phyloP scores from a whole-genome alignment of 768 basidiomycete species.

The Termitomyces sp. region DNA sequence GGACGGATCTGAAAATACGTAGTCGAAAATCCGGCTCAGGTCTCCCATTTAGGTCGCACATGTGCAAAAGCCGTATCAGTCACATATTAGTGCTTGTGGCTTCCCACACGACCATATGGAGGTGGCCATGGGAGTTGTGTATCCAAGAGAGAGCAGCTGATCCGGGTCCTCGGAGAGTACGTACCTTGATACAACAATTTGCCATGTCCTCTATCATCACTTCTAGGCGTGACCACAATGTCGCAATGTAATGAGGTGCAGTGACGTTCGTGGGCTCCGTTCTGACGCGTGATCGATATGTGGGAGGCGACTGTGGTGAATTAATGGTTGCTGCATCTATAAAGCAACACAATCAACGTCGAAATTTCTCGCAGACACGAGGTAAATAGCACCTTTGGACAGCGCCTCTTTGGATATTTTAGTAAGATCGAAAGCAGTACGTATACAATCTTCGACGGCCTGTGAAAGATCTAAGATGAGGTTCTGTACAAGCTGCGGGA shows the following conservation, averaged over 20 bases:
- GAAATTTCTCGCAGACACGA: neutral
- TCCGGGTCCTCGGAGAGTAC: neutral
- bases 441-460: constrained; percentile 77
- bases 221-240: constrained; percentile 79
- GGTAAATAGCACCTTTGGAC: constrained; percentile 53
- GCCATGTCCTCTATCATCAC: constrained; percentile 84
- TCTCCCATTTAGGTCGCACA: neutral
- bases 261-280: constrained; percentile 89
- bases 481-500: constrained; percentile 77
- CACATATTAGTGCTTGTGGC: constrained; percentile 10
- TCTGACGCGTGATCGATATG: constrained; percentile 81
- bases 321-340: constrained; percentile 18
- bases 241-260: constrained; percentile 79
- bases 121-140: constrained; percentile 1
- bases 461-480: constrained; percentile 77
- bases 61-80: neutral
- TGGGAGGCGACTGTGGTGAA: constrained; percentile 30
- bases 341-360: neutral
- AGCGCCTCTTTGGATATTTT: constrained; percentile 82
- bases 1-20: neutral
- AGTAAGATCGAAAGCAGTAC: constrained; percentile 77
- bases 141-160: neutral
- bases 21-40: neutral
- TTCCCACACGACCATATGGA: constrained; percentile 2
- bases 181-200: constrained; percentile 83